These are phyloP conservation scores for Vitis hybrid DNA, from an alignment of 177 flowering plant genomes.

Conservation along the genomic window DNA sequence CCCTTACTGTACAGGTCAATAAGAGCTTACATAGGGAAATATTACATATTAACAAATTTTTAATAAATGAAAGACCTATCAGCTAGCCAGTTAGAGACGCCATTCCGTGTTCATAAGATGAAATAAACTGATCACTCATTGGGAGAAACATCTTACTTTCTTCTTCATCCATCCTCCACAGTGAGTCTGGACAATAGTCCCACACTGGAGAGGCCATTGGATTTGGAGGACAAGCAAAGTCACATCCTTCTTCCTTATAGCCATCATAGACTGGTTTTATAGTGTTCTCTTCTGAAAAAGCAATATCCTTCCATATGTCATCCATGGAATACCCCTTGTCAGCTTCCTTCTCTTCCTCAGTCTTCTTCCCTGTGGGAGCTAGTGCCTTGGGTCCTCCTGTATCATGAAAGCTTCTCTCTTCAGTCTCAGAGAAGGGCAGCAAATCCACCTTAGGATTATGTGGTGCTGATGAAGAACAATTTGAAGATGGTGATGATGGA, in stretches of 20 bases:
- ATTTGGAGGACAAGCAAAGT: slow-evolving; percentile 39
- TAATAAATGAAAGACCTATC: slow-evolving; percentile 16
- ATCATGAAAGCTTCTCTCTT: slow-evolving; percentile 43
- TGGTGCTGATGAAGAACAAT: slow-evolving; percentile 31
- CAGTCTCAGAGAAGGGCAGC: slow-evolving; percentile 18
- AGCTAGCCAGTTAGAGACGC: slow-evolving; percentile 23
- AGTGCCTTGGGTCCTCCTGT: slow-evolving; percentile 30
- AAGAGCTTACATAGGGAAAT: slow-evolving; percentile 14
- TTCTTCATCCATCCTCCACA: slow-evolving; percentile 66
- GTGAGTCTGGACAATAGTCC: slow-evolving; percentile 54
- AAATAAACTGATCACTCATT: slow-evolving; percentile 24
- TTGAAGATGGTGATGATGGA: slow-evolving; percentile 42
- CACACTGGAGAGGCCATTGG: slow-evolving; percentile 61
- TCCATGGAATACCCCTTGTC: slow-evolving; percentile 65
- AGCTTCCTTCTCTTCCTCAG: slow-evolving; percentile 23
- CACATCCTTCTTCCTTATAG: slow-evolving; percentile 31
- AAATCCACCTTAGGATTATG: slow-evolving; percentile 31
- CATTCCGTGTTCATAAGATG: slow-evolving; percentile 26
- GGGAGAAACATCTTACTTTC: slow-evolving; percentile 47
- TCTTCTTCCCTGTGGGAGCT: slow-evolving; percentile 23
- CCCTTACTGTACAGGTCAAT: slow-evolving; percentile 16
- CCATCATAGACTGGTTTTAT: slow-evolving; percentile 29
- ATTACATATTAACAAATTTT: slow-evolving; percentile 25
- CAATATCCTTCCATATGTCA: slow-evolving; percentile 94
- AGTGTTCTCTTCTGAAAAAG: slow-evolving; percentile 34